Conservation (phyloP, 441 rosid genomes). For the Theobroma grandiflorum region DNA sequence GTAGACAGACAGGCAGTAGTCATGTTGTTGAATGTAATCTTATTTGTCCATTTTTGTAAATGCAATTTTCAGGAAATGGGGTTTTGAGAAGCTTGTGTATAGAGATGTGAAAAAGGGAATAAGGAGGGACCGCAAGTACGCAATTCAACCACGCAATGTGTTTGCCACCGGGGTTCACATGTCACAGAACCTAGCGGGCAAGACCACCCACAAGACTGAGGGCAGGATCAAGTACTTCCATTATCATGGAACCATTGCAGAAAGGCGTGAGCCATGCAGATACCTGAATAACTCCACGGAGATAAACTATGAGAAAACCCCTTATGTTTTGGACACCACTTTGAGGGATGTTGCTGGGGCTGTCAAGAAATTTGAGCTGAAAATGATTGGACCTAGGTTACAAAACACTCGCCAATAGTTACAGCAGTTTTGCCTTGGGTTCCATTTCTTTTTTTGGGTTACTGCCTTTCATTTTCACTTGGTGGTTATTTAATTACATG, state of each 20-base stretch:
- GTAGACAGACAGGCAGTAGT: not conserved
- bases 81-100: constrained; percentile 87
- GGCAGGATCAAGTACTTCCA: constrained; percentile 70
- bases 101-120: constrained; percentile 72
- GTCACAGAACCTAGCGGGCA: constrained; percentile 85
- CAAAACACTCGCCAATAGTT: constrained; percentile 64
- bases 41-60: not conserved
- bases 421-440: not conserved
- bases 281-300: constrained; percentile 52
- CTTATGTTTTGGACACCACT: constrained; percentile 75
- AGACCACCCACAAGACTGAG: constrained; percentile 64
- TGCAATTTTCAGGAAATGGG: constrained; percentile 59
- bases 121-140: constrained; percentile 84
- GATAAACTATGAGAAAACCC: constrained; percentile 56
- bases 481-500: not conserved
- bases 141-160: constrained; percentile 76
- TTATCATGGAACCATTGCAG: constrained; percentile 84
- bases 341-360: constrained; percentile 60
- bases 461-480: not conserved
- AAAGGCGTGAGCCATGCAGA: constrained; percentile 77
- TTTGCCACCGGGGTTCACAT: constrained; percentile 88
- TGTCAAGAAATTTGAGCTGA: constrained; percentile 77
- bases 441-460: not conserved
- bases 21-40: not conserved
- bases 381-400: constrained; percentile 65